A percentile compares a stretch with the other conserved stretches of the same genome.
Conservation (phyloP, 208 protist genomes). For the Acanthamoeba lenticulata region DNA sequence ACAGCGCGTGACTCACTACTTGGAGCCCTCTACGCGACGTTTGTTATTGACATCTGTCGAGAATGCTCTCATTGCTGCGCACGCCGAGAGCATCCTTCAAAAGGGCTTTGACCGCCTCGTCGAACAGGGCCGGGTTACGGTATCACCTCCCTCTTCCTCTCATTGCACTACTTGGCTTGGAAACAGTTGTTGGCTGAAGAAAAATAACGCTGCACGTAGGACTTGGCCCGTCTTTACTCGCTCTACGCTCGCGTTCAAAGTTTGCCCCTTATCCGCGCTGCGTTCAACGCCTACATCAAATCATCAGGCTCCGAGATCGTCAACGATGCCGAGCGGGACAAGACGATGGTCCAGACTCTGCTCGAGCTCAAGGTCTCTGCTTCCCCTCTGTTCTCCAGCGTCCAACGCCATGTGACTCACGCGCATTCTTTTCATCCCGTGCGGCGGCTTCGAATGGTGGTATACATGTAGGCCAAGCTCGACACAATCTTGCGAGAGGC, state of each 20-base stretch:
- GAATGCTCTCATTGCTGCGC: constrained; percentile 75
- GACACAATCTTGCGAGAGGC: constrained; percentile 70
- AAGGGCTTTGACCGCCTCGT: constrained; percentile 63
- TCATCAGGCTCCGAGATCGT: constrained; percentile 72
- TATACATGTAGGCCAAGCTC: constrained; percentile 29
- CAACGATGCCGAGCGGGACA: constrained; percentile 77
- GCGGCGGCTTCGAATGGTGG: too few species aligned
- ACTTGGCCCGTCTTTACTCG: constrained; percentile 74
- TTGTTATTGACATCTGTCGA: constrained; percentile 66
- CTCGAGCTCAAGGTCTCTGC: constrained; percentile 87
- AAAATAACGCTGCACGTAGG: constrained; percentile 51
- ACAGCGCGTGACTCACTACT: constrained; percentile 78
- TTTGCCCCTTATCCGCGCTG: constrained; percentile 50
- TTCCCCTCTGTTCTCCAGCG: not conserved
- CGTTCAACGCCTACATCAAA: constrained; percentile 78
- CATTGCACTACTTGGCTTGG: constrained; percentile 14
- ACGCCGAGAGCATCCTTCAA: constrained; percentile 70
- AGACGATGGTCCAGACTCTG: constrained; percentile 87
- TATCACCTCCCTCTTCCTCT: not conserved
- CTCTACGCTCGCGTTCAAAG: constrained; percentile 71
- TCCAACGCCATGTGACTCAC: too few species aligned
- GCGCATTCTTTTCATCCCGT: not conserved
- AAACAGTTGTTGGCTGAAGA: too few species aligned
- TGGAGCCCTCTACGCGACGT: constrained; percentile 75
- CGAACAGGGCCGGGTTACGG: not conserved